Conservation (phyloP, 106 monocot species). For the Dioscorea zingiberensis region DNA sequence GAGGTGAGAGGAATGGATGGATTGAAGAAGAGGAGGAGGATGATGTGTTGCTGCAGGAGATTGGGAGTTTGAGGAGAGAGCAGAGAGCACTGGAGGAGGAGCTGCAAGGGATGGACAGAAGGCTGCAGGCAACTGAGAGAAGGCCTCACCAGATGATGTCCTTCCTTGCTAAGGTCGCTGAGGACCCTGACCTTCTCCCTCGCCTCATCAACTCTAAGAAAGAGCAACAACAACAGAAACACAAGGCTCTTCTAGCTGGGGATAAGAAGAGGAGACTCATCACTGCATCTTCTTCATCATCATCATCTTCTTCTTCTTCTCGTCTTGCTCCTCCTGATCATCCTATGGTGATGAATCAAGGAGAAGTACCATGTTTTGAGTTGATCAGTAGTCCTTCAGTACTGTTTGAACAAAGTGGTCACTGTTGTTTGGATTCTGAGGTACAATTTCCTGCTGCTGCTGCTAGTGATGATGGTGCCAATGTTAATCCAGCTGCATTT, state of each 20-base stretch:
- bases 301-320: background rate
- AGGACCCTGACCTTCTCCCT: constrained; percentile 39
- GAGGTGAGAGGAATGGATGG: background rate
- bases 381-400: background rate
- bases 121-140: constrained; percentile 57
- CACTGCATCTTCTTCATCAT: background rate
- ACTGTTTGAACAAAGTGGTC: background rate
- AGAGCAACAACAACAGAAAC: background rate
- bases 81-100: constrained; percentile 38
- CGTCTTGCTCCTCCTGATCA: background rate
- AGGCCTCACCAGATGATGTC: constrained; percentile 63
- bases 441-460: too few species aligned
- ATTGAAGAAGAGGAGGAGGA: too few species aligned
- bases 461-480: background rate
- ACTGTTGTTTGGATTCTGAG: background rate
- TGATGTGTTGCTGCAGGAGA: constrained; percentile 28
- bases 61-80: constrained; percentile 47
- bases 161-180: constrained; percentile 43
- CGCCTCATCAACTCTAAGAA: constrained; percentile 19
- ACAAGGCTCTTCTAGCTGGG: background rate
- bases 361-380: background rate
- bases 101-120: constrained; percentile 35
- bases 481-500: background rate
- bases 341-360: background rate
- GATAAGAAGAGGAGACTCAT: constrained; percentile 16